Percentiles rank a stretch among this genome's conserved stretches.
phyloP scores from a whole-genome alignment of 2,329 filamentous ascomycete species.

The Chrysoporthe puriensis region DNA sequence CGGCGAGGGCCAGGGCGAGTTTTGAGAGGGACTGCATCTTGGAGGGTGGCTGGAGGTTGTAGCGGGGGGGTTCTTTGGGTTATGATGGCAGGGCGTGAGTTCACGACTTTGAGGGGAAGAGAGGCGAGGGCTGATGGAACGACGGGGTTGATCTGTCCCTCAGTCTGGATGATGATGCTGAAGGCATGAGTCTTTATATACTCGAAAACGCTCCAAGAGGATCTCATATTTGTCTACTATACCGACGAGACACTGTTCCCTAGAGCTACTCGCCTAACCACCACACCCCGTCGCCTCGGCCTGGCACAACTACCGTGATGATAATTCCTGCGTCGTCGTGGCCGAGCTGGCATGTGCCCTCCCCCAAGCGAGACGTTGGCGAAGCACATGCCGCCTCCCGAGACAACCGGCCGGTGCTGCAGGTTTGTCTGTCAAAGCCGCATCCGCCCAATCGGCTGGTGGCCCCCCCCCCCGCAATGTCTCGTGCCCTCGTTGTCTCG shows the following conservation, averaged over 20 bases:
- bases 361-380: slow-evolving; percentile 26
- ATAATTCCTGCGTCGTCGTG: background rate
- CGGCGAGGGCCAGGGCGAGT: slow-evolving; percentile 8
- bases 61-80: background rate
- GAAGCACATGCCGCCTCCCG: slow-evolving; percentile 19
- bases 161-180: background rate
- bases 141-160: background rate
- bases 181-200: background rate
- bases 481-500: background rate
- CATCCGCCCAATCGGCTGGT: slow-evolving; percentile 22
- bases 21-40: slow-evolving; percentile 5
- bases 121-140: background rate
- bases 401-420: slow-evolving; percentile 20
- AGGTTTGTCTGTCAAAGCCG: slow-evolving; percentile 21
- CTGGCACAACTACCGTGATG: background rate
- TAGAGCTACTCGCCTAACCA: background rate
- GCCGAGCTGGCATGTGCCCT: background rate
- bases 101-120: background rate
- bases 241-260: too few species aligned
- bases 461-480: background rate
- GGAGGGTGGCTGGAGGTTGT: too few species aligned
- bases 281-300: background rate
- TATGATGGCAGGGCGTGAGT: background rate
- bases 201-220: too few species aligned
- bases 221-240: too few species aligned